Evolutionary conservation across 2,329 filamentous ascomycete species (phyloP).

Genomic region (Hymenoscyphus infarciens): DNA sequence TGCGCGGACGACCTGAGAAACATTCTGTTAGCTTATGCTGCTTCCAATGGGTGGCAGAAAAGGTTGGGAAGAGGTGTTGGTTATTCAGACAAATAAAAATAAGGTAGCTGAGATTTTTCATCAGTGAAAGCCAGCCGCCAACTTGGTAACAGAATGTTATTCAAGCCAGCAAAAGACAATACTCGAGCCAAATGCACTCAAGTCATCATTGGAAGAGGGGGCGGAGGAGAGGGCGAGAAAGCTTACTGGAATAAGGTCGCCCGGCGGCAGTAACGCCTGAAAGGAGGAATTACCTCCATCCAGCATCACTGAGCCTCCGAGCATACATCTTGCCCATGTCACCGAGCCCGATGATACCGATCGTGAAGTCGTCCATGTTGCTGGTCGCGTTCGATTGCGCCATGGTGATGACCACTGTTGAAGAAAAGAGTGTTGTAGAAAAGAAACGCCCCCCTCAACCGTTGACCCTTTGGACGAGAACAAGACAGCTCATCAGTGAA

Average conservation of each 20-base stretch:
- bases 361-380: conserved; percentile 54
- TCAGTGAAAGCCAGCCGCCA: conserved; percentile 76
- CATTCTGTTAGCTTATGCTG: conserved; percentile 27
- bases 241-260: conserved; percentile 30
- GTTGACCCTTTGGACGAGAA: conserved; percentile 2
- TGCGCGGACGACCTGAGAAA: conserved; percentile 11
- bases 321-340: conserved; percentile 99
- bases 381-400: background rate
- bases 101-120: conserved; percentile 99
- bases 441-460: conserved; percentile 2
- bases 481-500: background rate
- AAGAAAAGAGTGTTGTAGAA: background rate
- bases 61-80: conserved; percentile 21
- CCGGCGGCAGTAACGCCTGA: conserved; percentile 35
- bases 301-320: conserved; percentile 78
- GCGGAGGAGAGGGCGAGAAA: conserved; percentile 29
- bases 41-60: conserved; percentile 12
- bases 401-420: background rate
- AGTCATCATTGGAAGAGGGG: conserved; percentile 76
- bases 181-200: conserved; percentile 99
- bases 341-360: conserved; percentile 98
- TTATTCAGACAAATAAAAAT: conserved; percentile 78
- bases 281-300: conserved; percentile 76
- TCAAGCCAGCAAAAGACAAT: conserved; percentile 63
- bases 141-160: conserved; percentile 72